A percentile compares a stretch with the other conserved stretches of the same genome.
Evolutionary conservation across 768 basidiomycete genomes (phyloP).

Genomic region (Pisolithus tinctorius): DNA sequence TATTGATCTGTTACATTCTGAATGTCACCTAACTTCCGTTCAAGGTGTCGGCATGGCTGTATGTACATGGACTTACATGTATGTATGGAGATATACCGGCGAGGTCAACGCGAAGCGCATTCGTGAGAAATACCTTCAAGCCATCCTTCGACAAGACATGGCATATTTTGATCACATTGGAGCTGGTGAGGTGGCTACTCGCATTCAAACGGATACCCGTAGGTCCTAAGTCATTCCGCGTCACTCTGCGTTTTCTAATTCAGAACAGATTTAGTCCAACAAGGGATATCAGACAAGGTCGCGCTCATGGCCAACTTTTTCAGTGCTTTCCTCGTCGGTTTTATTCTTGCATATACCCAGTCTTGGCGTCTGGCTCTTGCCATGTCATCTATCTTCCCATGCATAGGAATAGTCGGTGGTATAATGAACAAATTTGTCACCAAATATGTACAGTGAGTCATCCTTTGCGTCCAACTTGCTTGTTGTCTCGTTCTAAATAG

Average conservation of each 20-base stretch:
- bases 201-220: constrained; percentile 87
- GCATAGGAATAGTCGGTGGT: constrained; percentile 67
- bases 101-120: constrained; percentile 81
- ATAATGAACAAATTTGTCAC: constrained; percentile 66
- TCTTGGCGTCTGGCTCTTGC: constrained; percentile 83
- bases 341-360: constrained; percentile 63
- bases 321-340: constrained; percentile 72
- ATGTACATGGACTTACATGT: constrained; percentile 70
- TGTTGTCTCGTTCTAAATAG: neutral
- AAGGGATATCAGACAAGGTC: constrained; percentile 88
- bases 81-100: constrained; percentile 63
- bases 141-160: constrained; percentile 81
- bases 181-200: constrained; percentile 88
- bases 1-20: neutral
- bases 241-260: neutral
- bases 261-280: constrained; percentile 71
- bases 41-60: constrained; percentile 70
- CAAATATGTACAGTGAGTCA: constrained; percentile 56
- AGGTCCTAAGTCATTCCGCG: constrained; percentile 16
- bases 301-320: constrained; percentile 60
- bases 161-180: constrained; percentile 89
- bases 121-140: constrained; percentile 73
- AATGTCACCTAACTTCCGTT: constrained; percentile 4
- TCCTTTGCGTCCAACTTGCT: neutral
- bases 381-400: constrained; percentile 74